Base-by-base conservation (phyloP, 768 basidiomycete species). In the Leccinum truebloodii region DNA sequence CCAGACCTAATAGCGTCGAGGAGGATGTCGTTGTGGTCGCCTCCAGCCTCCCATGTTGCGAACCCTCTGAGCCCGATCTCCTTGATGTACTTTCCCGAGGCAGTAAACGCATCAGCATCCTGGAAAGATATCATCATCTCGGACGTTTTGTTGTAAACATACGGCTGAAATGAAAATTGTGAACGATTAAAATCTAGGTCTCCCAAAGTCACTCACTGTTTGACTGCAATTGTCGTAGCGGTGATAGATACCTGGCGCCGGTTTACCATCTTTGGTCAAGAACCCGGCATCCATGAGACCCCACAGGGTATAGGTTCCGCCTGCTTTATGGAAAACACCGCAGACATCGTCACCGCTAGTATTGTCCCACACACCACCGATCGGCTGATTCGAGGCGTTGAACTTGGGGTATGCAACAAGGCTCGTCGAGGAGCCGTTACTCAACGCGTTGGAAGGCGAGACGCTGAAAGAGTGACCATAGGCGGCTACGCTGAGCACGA, bases 401-500 rank as follows among this genome's bases (percentile, higher is more conserved):
- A 85, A 91, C 9, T 69, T 54, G 0, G 87, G 83, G 71, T 82
- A 87, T 18, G 78, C 48, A 16, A 69, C 74, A 6, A 88, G 73
- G 16, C 68, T 69, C 14, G 68, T 76, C 5, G 62, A 49, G n/a
- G 79, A 75, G 22, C 67, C 69, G 24, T 67, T 58, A 4, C 68
- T 61, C 60, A 81, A 67, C 0, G 84, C 84, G 37, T 75, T 66
- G 8, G 60, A 65, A 4, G 69, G 51, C 8, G 79, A 67, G 41
- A 83, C 79, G 12, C 60, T 63, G 77, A 80, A 95, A 10, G 91
- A 86, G 71, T 92, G 91, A 0, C 93, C 93, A 74, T 93, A 95
- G 4, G 87, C 75, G 9, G 93, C 84, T 2, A 95, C 85, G 52
- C 91, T 94, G 8, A 97, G 83, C 13, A 93, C 84, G 60, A 95